Base-by-base conservation (phyloP, 2,329 filamentous ascomycete genomes). In the Neopestalotiopsis sp. region DNA sequence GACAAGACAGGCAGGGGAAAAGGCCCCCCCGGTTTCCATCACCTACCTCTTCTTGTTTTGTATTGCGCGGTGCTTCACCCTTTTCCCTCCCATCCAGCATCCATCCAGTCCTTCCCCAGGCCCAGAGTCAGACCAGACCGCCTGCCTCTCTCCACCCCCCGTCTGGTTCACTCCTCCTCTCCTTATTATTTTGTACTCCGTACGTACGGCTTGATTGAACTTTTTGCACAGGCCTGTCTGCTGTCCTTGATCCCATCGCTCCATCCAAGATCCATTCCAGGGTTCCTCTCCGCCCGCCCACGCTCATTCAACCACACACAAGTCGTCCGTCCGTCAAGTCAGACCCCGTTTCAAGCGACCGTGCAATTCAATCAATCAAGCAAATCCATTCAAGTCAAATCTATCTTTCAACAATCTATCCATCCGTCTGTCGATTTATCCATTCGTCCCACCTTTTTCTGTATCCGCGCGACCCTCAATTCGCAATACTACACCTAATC, bases 361-460 rank as follows among this genome's bases (percentile, higher is more conserved):
- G 38, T 38, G 32, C 60, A 34, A 24, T 40, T 32, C 60, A 34
- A 24, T 40, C 60, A 40, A 38, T 63, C 45, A 52, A 52, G 45
- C 45, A 52, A 52, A 52, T 52, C 20, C 62, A 30, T 34, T 38
- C 58, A 60, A 65, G n/a, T 65, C 62, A 49, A 38, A 65, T 49
- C 20, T n/a, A 40, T 49, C n/a, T 49, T 30, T n/a, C 42, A 14
- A 34, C n/a, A 24, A 34, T 7, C 17, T 40, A 66, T 38, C 60
- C 32, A 63, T 38, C 60, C 28, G 57, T 65, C 63, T 56, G 52
- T 56, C 63, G 28, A 49, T 66, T 66, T 66, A 66, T 57, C 63
- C 63, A 66, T 66, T 45, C 45, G 45, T 57, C 45, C 63, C 63
- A 57, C 45, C 63, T 57, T 57, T 56, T 45, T 40, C 28, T 57